These are phyloP conservation scores for Diplodia scrobiculata DNA, from an alignment of 2,329 filamentous ascomycete genomes.

Conservation along the genomic window DNA sequence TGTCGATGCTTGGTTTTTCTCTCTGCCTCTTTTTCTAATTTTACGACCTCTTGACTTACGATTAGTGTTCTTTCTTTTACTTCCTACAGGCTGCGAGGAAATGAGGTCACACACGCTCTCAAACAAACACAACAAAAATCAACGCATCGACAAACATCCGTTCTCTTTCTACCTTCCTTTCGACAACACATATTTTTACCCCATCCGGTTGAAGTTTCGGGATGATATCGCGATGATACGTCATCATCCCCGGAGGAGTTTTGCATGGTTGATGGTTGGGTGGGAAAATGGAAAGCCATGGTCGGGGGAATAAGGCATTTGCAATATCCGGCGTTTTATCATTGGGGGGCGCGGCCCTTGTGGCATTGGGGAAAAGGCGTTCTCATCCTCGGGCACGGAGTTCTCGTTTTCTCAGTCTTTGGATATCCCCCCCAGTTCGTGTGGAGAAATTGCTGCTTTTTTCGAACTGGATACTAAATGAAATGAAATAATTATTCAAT, in stretches of 20 bases:
- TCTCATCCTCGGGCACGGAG: not conserved
- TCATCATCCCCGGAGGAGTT: not conserved
- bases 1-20: not conserved
- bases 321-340: too few relatives aligned
- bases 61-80: conserved; percentile 10
- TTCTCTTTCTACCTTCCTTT: not conserved
- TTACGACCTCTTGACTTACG: conserved; percentile 9
- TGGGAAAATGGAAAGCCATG: not conserved
- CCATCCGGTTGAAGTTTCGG: not conserved
- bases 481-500: not conserved
- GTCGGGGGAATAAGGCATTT: too few relatives aligned
- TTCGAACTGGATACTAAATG: not conserved
- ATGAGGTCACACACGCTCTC: not conserved
- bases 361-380: not conserved
- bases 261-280: not conserved
- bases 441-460: conserved; percentile 2
- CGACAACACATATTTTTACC: not conserved
- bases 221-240: too few relatives aligned
- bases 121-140: not conserved
- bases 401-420: not conserved
- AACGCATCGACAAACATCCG: not conserved
- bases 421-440: conserved; percentile 24
- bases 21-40: not conserved
- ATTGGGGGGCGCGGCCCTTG: too few relatives aligned
- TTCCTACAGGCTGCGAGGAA: conserved; percentile 11